Percentiles rank a stretch among this genome's conserved stretches.
These are phyloP conservation scores for Cyberlindnera euphorbiiphila DNA, from an alignment of 805 yeast genomes.

Conservation along the genomic window DNA sequence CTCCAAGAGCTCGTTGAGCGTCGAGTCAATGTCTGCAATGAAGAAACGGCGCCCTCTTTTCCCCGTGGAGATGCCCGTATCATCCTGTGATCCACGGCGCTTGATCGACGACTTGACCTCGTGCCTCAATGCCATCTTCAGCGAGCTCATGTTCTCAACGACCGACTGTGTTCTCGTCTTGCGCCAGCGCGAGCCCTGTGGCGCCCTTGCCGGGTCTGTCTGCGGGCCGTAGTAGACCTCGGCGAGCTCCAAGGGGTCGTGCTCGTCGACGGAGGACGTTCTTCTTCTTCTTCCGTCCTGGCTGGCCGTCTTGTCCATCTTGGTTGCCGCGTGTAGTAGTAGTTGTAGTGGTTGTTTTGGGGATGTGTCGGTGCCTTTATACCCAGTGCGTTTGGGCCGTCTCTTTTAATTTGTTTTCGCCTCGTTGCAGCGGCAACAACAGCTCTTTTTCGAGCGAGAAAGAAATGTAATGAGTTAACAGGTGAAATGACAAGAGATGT, in stretches of 20 bases:
- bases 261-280: slow-evolving; percentile 27
- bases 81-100: slow-evolving; percentile 56
- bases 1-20: slow-evolving; percentile 62
- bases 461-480: too few species aligned
- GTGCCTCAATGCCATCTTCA: slow-evolving; percentile 19
- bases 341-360: too few species aligned
- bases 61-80: slow-evolving; percentile 32
- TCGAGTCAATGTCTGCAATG: slow-evolving; percentile 70
- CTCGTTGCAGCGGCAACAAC: too few species aligned
- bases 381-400: neutral
- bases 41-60: slow-evolving; percentile 47
- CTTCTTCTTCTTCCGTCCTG: slow-evolving; percentile 15
- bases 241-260: slow-evolving; percentile 60
- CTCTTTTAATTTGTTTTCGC: too few species aligned
- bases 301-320: too few species aligned
- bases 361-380: neutral
- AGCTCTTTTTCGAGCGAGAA: too few species aligned
- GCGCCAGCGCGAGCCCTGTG: slow-evolving; percentile 38
- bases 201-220: slow-evolving; percentile 49
- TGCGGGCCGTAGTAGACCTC: slow-evolving; percentile 67
- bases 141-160: slow-evolving; percentile 26
- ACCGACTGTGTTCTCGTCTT: slow-evolving; percentile 58
- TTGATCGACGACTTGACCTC: slow-evolving; percentile 29
- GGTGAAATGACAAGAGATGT: too few species aligned
- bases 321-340: neutral